Evolutionary conservation across 805 yeast genomes (phyloP).

Genomic region (Pachysolen tannophilus): DNA sequence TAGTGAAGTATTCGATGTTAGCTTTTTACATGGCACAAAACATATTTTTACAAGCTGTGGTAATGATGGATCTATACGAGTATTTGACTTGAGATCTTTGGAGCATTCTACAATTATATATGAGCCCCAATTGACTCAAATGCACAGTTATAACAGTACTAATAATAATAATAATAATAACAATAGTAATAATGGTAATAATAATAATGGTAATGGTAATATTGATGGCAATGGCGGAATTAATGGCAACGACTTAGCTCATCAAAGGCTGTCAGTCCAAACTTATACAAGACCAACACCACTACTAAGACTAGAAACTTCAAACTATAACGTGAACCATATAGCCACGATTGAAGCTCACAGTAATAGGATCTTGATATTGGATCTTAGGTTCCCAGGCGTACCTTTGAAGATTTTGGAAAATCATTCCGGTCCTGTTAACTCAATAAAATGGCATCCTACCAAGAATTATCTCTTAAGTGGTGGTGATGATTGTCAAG

Average conservation of each 20-base stretch:
- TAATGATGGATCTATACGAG: conserved; percentile 89
- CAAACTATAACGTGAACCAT: conserved; percentile 72
- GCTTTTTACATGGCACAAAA: conserved; percentile 66
- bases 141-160: no score
- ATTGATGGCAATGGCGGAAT: conserved; percentile 3
- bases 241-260: conserved; percentile 6
- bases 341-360: conserved; percentile 71
- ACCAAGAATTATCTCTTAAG: conserved; percentile 48
- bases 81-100: conserved; percentile 80
- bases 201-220: conserved; percentile 9
- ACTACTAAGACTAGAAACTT: conserved; percentile 66
- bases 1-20: conserved; percentile 88
- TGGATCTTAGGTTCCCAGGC: conserved; percentile 88
- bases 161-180: no score
- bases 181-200: conserved; percentile 2
- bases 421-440: conserved; percentile 62
- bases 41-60: conserved; percentile 88
- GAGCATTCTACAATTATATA: conserved; percentile 94
- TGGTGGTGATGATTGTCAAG: conserved; percentile 71
- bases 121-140: conserved; percentile 46
- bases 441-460: conserved; percentile 83
- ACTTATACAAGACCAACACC: conserved; percentile 37
- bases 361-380: conserved; percentile 53
- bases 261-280: neutral
- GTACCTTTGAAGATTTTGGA: conserved; percentile 63